Percentiles rank a stretch among this genome's conserved stretches.
These are phyloP conservation scores for Biscutella laevigata DNA, from an alignment of 441 rosid species.

Conservation along the genomic window DNA sequence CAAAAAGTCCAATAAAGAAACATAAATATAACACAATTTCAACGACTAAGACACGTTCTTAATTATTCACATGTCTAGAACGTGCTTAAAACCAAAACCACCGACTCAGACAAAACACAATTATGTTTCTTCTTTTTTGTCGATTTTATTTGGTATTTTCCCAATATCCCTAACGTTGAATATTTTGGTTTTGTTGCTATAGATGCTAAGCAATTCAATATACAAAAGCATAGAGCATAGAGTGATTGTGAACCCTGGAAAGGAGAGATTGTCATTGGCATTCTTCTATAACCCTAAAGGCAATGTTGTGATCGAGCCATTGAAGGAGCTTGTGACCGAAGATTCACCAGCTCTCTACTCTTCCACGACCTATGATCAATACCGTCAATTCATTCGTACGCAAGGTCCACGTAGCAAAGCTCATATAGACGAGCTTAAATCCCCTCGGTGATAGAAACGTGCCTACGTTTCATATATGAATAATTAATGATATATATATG, in stretches of 20 bases:
- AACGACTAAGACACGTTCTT: conserved; percentile 7
- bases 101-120: background rate
- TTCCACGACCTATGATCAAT: conserved; percentile 66
- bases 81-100: conserved; percentile 11
- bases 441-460: conserved; percentile 33
- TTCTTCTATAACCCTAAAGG: conserved; percentile 87
- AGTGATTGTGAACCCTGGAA: conserved; percentile 53
- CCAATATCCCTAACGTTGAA: too few relatives aligned
- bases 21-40: conserved; percentile 13
- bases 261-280: conserved; percentile 67
- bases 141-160: background rate
- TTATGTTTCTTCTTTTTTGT: background rate
- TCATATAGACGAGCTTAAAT: conserved; percentile 54
- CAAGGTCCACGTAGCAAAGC: conserved; percentile 74
- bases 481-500: background rate
- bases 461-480: background rate
- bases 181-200: conserved; percentile 15
- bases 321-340: conserved; percentile 45
- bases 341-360: conserved; percentile 46
- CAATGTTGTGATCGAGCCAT: conserved; percentile 52
- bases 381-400: conserved; percentile 57
- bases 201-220: conserved; percentile 73
- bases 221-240: conserved; percentile 87
- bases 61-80: conserved; percentile 7
- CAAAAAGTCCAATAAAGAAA: conserved; percentile 6